Evolutionary conservation across 2,329 filamentous ascomycete species (phyloP).

Genomic region (Aspergillus fumigatiaffinis): DNA sequence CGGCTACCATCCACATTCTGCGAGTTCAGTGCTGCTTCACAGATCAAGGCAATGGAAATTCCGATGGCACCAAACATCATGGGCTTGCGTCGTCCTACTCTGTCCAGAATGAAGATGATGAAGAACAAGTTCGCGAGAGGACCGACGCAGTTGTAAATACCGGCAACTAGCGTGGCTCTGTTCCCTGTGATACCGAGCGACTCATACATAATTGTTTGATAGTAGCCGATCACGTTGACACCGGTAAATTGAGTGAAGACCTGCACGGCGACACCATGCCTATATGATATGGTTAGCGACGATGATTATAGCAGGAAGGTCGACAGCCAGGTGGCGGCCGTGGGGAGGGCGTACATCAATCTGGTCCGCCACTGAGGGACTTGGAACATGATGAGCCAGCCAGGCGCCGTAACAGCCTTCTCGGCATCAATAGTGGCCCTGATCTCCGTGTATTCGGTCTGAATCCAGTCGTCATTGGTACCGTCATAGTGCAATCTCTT

Average conservation of each 20-base stretch:
- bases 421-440: slow-evolving; percentile 55
- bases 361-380: slow-evolving; percentile 54
- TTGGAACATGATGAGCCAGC: slow-evolving; percentile 37
- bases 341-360: slow-evolving; percentile 40
- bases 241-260: slow-evolving; percentile 58
- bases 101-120: slow-evolving; percentile 55
- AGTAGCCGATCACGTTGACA: slow-evolving; percentile 42
- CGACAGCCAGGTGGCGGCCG: not conserved
- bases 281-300: slow-evolving; percentile 1
- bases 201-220: slow-evolving; percentile 40
- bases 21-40: slow-evolving; percentile 58
- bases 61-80: slow-evolving; percentile 52
- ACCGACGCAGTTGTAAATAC: slow-evolving; percentile 59
- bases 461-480: slow-evolving; percentile 54
- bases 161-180: slow-evolving; percentile 52
- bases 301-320: not conserved
- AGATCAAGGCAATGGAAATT: slow-evolving; percentile 56
- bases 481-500: slow-evolving; percentile 54
- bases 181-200: slow-evolving; percentile 54
- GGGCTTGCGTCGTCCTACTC: slow-evolving; percentile 50
- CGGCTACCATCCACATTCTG: slow-evolving; percentile 42
- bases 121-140: slow-evolving; percentile 43
- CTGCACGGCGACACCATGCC: slow-evolving; percentile 58
- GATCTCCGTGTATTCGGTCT: slow-evolving; percentile 31
- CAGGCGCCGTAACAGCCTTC: slow-evolving; percentile 48